These are phyloP conservation scores for Syzygium grande DNA, from an alignment of 345 rosid species.

Conservation along the genomic window DNA sequence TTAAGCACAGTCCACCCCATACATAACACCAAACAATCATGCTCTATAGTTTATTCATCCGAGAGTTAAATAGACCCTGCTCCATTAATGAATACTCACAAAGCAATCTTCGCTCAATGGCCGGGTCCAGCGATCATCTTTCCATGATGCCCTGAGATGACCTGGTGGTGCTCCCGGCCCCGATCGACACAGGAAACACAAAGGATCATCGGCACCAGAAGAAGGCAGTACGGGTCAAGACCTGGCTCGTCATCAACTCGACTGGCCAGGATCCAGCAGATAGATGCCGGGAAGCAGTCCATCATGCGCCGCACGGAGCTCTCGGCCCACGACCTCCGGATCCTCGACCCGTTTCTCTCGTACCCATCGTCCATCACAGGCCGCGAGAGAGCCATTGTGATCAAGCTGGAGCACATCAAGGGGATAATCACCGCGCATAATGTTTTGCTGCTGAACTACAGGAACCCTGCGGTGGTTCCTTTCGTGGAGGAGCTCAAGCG, in stretches of 20 bases:
- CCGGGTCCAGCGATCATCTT: background rate
- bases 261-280: background rate
- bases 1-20: background rate
- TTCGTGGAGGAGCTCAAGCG: constrained; percentile 64
- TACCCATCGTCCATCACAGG: background rate
- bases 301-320: background rate
- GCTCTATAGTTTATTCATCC: background rate
- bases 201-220: background rate
- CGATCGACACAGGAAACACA: rapidly evolving
- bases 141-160: background rate
- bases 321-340: background rate
- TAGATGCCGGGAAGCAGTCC: background rate
- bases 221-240: background rate
- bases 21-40: background rate
- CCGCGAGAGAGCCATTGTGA: background rate
- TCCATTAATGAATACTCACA: background rate
- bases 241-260: background rate
- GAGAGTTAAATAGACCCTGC: background rate
- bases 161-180: background rate
- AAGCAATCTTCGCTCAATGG: background rate
- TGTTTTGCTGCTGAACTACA: constrained; percentile 53
- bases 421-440: background rate
- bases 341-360: background rate
- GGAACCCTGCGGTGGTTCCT: constrained; percentile 72
- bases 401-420: background rate